Percentiles rank a stretch among this genome's conserved stretches.
Evolutionary conservation across 225 moss, liverwort and hornwort species (phyloP).

Genomic region (Sphagnum tenellum): DNA sequence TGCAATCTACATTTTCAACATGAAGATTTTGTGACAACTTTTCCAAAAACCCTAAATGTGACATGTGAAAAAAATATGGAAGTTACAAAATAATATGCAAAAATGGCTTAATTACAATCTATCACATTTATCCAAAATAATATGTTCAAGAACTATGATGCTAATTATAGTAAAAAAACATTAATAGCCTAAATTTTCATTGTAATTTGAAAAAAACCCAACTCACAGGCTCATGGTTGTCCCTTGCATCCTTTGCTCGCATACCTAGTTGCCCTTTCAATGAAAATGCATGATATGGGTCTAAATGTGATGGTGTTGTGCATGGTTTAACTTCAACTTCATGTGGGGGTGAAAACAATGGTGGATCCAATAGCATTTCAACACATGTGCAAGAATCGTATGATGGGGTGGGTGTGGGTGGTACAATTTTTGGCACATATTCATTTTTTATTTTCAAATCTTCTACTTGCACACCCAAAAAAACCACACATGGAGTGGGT

Average conservation of each 20-base stretch:
- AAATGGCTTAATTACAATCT: too few relatives aligned
- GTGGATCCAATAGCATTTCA: constrained; percentile 27
- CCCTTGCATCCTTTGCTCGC: constrained; percentile 28
- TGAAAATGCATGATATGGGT: constrained; percentile 21
- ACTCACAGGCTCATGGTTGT: constrained; percentile 6
- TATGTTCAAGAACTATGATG: too few relatives aligned
- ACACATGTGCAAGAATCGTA: constrained; percentile 30
- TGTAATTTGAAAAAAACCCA: too few relatives aligned
- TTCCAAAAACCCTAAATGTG: background rate
- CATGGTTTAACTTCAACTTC: too few relatives aligned
- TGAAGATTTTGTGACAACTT: background rate
- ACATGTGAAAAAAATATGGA: too few relatives aligned
- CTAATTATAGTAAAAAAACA: too few relatives aligned
- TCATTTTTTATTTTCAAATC: constrained; percentile 6
- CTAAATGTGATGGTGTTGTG: constrained; percentile 8
- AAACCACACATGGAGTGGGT: too few relatives aligned
- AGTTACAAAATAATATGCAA: too few relatives aligned
- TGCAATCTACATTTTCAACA: constrained; percentile 32
- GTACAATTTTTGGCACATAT: background rate
- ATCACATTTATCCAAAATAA: too few relatives aligned
- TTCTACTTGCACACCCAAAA: constrained; percentile 7
- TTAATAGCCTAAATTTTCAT: too few relatives aligned
- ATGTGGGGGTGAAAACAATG: constrained; percentile 3
- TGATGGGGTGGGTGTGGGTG: constrained; percentile 7
- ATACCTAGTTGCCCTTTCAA: constrained; percentile 44